Evolutionary conservation across 73 alveolate genomes (phyloP), one percentile per base, ranked within the genome.

Genomic region (Blepharisma stoltei): DNA sequence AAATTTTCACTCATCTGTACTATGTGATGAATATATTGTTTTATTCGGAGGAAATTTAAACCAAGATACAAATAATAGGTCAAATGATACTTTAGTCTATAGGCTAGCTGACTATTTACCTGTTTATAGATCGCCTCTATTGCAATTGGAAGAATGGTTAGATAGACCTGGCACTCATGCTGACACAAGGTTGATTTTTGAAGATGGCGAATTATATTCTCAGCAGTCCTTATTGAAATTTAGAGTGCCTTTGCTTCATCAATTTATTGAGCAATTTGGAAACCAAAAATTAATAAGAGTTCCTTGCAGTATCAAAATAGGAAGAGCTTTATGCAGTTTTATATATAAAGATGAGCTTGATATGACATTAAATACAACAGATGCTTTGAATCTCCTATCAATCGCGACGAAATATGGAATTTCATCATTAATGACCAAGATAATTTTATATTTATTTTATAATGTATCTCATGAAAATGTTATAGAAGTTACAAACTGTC

Each of bases 31-130:
- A 60, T 14, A 18, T 25, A 14, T 14, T 9, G 45, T 60, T 60
- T 14, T 60, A 14, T 60, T 60, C 46, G 73, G 73, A 20, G 73
- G 73, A 25, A 60, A 60, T 25, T 8, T 18, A 14, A 60, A 60
- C 5, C 46, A 25, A 60, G 41, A 32, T 32, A 32, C 41, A 32
- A 32, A 32, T 3, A 25, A 9, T 2, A 60, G 73, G 73, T 20
- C 45, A 60, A 60, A 60, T 25, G 46, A 60, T 14, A 60, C 73
- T 60, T 60, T 60, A 8, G 45, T 60, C 2, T 25, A 20, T 25
- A 14, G 73, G 23, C 73, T 60, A 14, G 38, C 37, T 38, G 23
- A 14, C 2, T 18, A 18, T 25, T 9, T 60, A 2, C 48, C 37
- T 18, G 73, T 14, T 9, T 38, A 25, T 9, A 18, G 11, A 25